Base-by-base conservation (phyloP, 2,329 filamentous ascomycete species). In the Paraphoma sp. region DNA sequence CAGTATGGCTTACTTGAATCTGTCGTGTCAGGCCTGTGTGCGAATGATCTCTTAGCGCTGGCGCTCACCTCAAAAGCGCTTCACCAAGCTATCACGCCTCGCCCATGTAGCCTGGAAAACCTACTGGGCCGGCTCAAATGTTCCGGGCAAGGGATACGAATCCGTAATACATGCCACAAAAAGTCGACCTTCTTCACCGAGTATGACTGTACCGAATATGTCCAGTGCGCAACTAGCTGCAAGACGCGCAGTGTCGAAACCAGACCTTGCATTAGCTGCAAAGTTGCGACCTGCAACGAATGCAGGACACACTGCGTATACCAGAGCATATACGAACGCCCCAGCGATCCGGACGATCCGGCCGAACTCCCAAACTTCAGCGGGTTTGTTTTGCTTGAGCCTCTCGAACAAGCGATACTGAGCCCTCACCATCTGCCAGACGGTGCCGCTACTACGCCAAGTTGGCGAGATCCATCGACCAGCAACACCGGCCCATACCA, bases 291-390 rank as follows among this genome's bases (percentile, higher is more conserved):
- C 2, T 76, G 73, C 57, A 57, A 76, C 40, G 73, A 76, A 51
- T 76, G 73, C 45, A 66, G 73, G 7, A 67, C 74, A 33, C 73
- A 76, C 47, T 72, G 69, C 54, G 69, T 74, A 4, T 76, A 73
- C 41, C 71, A 74, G 38, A 72, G 64, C 45, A 68, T 67, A 48
- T 68, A 65, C 53, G 65, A 71, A 51, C 43, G 59, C 4, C 54
- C 66, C 2, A 59, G 59, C 16, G 67, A 70, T 1, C 56, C 63
- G 1, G 69, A 73, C 23, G 73, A 75, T 1, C 54, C 62, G 1
- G 69, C 73, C 28, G 73, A 76, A 30, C 48, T 76, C 7, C 67
- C 71, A 0, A 66, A 68, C 29, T 72, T 65, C 29, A 72, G 70
- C 38, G 73, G 73, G 18, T 74, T 72, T 43, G 63, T 68, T 1